Conservation (phyloP, 371 early-diverging fungal species). For the Mortierella sp. region DNA sequence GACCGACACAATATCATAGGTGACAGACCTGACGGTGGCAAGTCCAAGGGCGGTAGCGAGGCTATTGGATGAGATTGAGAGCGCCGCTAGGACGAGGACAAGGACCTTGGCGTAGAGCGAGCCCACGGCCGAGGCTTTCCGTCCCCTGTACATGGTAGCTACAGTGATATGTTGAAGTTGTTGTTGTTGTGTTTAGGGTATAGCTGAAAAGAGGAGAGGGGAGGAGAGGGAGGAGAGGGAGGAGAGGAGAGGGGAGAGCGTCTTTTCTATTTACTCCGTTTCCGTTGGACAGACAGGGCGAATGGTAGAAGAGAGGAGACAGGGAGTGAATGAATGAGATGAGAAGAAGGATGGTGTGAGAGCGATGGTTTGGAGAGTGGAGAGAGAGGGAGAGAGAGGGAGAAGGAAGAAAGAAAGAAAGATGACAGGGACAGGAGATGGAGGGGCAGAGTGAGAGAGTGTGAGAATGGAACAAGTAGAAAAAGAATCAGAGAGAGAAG, state of each 20-base stretch:
- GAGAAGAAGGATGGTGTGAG: not conserved
- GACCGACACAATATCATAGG: conserved; percentile 37
- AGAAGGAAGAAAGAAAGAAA: not conserved
- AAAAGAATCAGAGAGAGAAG: not conserved
- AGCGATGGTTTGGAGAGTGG: not conserved
- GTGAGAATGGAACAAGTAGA: not conserved
- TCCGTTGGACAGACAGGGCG: not conserved
- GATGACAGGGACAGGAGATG: not conserved
- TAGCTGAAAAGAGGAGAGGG: not conserved
- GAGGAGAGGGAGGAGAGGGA: too few relatives aligned
- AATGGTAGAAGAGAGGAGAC: not conserved
- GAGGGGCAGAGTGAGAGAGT: not conserved
- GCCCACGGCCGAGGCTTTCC: not conserved
- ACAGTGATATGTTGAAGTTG: not conserved
- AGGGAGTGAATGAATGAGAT: not conserved
- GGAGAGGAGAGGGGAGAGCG: not conserved
- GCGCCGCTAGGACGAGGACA: conserved; percentile 8
- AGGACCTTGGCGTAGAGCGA: conserved; percentile 9
- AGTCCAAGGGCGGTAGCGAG: conserved; percentile 19
- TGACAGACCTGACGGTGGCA: conserved; percentile 8
- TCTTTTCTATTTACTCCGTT: not conserved
- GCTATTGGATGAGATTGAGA: conserved; percentile 17
- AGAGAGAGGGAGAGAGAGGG: not conserved
- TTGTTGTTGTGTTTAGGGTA: not conserved
- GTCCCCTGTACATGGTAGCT: not conserved